Evolutionary conservation across 371 early-diverging fungal species (phyloP).

Genomic region (Capillidium rhysosporum): DNA sequence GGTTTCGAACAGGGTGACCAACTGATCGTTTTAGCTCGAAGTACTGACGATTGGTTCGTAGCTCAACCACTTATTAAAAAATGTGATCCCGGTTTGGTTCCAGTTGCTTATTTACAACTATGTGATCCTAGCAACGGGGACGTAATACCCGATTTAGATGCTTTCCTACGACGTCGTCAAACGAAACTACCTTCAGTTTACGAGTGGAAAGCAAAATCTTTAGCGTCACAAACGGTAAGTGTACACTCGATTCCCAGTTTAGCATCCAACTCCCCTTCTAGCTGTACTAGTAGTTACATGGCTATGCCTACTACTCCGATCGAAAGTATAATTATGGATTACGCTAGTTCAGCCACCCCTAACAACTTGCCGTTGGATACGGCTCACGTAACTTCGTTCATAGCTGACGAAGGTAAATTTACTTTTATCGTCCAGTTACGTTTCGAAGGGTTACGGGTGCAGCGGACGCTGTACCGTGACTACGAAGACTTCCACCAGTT

Average conservation of each 20-base stretch:
- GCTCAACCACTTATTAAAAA: conserved; percentile 46
- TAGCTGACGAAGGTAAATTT: conserved; percentile 37
- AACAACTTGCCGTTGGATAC: conserved; percentile 12
- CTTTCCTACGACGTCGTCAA: conserved; percentile 39
- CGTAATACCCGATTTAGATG: conserved; percentile 30
- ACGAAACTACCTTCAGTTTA: conserved; percentile 36
- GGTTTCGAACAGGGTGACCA: conserved; percentile 47
- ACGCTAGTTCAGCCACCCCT: too few species aligned
- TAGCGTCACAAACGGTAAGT: too few species aligned
- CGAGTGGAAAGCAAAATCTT: conserved; percentile 37
- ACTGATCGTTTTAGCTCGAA: conserved; percentile 57
- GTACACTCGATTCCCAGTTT: neutral
- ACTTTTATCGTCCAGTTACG: conserved; percentile 46
- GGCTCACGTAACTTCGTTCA: conserved; percentile 32
- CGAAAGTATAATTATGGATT: neutral
- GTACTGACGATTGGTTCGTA: conserved; percentile 63
- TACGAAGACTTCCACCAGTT: conserved; percentile 69
- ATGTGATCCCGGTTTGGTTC: conserved; percentile 57
- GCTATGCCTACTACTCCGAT: conserved; percentile 1
- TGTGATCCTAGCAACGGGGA: conserved; percentile 40
- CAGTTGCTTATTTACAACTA: conserved; percentile 54
- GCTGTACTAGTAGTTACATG: conserved; percentile 5
- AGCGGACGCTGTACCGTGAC: conserved; percentile 37
- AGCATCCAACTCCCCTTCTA: neutral
- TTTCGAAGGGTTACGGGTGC: conserved; percentile 21